Base-by-base conservation (phyloP, 345 rosid genomes). In the Gossypium turneri region DNA sequence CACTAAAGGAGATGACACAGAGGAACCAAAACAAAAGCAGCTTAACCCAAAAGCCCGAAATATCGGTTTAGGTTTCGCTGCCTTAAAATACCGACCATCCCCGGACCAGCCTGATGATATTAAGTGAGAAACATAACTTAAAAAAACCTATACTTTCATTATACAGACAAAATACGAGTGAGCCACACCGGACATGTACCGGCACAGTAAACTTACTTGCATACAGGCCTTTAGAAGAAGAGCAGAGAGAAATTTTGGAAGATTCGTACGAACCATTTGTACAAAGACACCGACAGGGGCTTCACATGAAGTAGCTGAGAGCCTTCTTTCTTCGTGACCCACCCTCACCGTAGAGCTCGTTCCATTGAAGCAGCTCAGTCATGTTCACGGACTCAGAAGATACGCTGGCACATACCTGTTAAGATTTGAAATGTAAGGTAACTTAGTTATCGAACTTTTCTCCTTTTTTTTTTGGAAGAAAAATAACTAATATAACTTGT, bases 331-430 rank as follows among this genome's bases (percentile, higher is more conserved):
- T 90, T 80, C 97, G 85, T 7, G 97, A 94, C 13, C 97, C 98
- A 12, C 93, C 97, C 84, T 92, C 97, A 0, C 98, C 97, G 7
- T 90, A 90, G 20, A 88, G 90, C 78, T 94, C 92, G 24, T 92
- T 94, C 97, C 97, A 94, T 72, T 94, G 88, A 61, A 83, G 70
- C 72, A 94, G 92, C 87, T 80, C 94, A 0, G 84, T 92, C 97
- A 90, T 92, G 86, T 87, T 92, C 38, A 79, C 87, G 0, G 98
- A 92, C 79, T 92, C 97, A 0, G 93, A 88, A n/a, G 94, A 90
- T n/a, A 94, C 94, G 57, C 94, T 94, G 0, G 98, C 91, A 29
- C 92, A 86, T 48, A 94, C 93, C 98, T 94, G 72, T 78, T 81
- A 73, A 44, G 25, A 58, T 44, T 60, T 55, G 51, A 55, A 45